Evolutionary conservation across 345 rosid genomes (phyloP).

Genomic region (Dipteronia dyeriana): DNA sequence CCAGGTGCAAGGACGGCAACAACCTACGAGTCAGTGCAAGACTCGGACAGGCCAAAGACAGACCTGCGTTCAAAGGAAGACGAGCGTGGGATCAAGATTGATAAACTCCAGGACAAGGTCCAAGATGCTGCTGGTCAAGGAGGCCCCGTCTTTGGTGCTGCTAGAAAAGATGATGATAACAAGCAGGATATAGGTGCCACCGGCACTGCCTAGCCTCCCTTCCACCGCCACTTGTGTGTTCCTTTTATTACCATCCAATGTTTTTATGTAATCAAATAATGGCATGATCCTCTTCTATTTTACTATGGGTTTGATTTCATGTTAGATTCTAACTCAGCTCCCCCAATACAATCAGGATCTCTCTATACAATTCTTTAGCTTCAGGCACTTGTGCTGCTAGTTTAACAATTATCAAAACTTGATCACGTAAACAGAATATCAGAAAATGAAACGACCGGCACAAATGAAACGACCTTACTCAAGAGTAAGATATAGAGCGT

Average conservation of each 20-base stretch:
- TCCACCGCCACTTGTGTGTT: too few species aligned
- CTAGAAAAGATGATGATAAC: constrained; percentile 30
- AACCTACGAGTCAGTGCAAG: constrained; percentile 39
- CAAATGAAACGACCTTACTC: neutral
- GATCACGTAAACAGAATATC: neutral
- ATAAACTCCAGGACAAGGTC: constrained; percentile 46
- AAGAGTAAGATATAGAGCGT: neutral
- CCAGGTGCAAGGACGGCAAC: constrained; percentile 53
- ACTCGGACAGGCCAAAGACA: constrained; percentile 36
- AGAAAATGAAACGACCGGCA: neutral
- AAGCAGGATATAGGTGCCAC: constrained; percentile 51
- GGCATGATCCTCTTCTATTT: neutral
- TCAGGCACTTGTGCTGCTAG: too few species aligned
- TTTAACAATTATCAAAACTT: too few species aligned
- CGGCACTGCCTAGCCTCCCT: constrained; percentile 34
- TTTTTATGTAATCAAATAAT: neutral
- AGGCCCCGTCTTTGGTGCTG: constrained; percentile 50
- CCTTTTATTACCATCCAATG: neutral
- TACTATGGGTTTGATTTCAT: neutral
- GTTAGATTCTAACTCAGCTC: too few species aligned
- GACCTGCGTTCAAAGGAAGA: constrained; percentile 42
- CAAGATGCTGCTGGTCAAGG: constrained; percentile 46
- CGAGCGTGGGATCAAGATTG: constrained; percentile 40
- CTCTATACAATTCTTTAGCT: too few species aligned
- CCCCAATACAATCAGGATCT: too few species aligned